Percentiles rank a stretch among this genome's conserved stretches.
phyloP scores from a whole-genome alignment of 2,329 filamentous ascomycete genomes.

The Pezicula carpinea region DNA sequence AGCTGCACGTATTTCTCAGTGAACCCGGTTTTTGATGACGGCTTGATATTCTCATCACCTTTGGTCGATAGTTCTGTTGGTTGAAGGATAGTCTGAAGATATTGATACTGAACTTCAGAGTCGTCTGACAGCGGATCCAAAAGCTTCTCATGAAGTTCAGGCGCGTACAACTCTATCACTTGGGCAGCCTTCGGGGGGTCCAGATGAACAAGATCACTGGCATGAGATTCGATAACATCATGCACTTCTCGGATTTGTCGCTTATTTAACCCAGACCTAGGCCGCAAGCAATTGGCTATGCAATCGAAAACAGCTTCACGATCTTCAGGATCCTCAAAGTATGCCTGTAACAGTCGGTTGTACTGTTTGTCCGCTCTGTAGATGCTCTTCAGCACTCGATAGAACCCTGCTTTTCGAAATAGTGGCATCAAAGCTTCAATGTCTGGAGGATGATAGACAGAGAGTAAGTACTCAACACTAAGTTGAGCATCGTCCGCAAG shows the following conservation, averaged over 20 bases:
- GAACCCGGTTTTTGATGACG: constrained; percentile 52
- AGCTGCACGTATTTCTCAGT: constrained; percentile 83
- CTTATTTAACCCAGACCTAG: constrained; percentile 56
- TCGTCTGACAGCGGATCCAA: constrained; percentile 49
- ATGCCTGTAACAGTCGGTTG: constrained; percentile 70
- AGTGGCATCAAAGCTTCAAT: constrained; percentile 69
- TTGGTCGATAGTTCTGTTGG: constrained; percentile 31
- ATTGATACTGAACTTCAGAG: constrained; percentile 56
- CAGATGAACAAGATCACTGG: constrained; percentile 51
- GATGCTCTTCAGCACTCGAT: constrained; percentile 84
- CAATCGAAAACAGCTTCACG: constrained; percentile 73
- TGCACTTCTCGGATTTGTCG: constrained; percentile 73
- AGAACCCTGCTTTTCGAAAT: constrained; percentile 78
- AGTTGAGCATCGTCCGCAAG: constrained; percentile 91
- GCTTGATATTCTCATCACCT: constrained; percentile 31
- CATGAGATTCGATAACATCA: constrained; percentile 51
- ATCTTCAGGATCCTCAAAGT: constrained; percentile 80
- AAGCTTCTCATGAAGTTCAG: constrained; percentile 51
- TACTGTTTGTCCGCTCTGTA: constrained; percentile 79
- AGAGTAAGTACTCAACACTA: constrained; percentile 93
- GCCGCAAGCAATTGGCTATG: constrained; percentile 68
- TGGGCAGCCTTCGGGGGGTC: constrained; percentile 52
- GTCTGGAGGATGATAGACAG: constrained; percentile 86
- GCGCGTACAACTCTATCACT: constrained; percentile 50
- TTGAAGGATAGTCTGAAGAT: constrained; percentile 70